phyloP scores from a whole-genome alignment of 352 stramenopile genomes.

The Globisporangium sylvaticum region DNA sequence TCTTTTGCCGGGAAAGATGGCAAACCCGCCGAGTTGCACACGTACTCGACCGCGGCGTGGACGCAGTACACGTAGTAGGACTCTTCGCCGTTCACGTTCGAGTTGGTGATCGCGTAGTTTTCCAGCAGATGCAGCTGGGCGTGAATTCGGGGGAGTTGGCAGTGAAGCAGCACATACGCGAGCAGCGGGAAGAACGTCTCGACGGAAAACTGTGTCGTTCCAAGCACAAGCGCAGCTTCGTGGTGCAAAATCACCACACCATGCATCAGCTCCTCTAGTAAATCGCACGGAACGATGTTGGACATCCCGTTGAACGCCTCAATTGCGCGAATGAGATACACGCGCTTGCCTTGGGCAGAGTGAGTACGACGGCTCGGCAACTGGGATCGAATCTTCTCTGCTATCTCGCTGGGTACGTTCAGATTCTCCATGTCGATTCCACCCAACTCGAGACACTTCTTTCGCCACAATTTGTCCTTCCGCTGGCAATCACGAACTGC shows the following conservation, averaged over 20 bases:
- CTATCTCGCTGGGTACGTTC: constrained; percentile 45
- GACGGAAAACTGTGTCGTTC: constrained; percentile 83
- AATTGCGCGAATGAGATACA: constrained; percentile 64
- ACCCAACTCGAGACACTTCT: constrained; percentile 58
- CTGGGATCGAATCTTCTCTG: constrained; percentile 49
- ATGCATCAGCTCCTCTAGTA: constrained; percentile 84
- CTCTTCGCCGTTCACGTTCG: constrained; percentile 80
- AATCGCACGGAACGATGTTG: constrained; percentile 76
- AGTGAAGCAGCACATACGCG: constrained; percentile 78
- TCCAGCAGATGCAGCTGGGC: constrained; percentile 80
- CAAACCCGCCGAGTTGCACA: constrained; percentile 63
- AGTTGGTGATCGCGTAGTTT: constrained; percentile 75
- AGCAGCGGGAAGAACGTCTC: constrained; percentile 86
- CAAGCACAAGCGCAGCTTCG: constrained; percentile 81
- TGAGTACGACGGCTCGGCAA: constrained; percentile 47
- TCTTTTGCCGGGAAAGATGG: background rate
- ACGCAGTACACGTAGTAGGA: constrained; percentile 90
- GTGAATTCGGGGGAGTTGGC: constrained; percentile 63
- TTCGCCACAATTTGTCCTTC: constrained; percentile 84
- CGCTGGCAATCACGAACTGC: constrained; percentile 66
- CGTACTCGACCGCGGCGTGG: constrained; percentile 77
- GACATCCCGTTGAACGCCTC: constrained; percentile 79
- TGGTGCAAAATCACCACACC: constrained; percentile 81
- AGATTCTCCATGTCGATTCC: constrained; percentile 70
- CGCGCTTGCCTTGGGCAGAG: constrained; percentile 18